A percentile compares a stretch with the other conserved stretches of the same genome.
Evolutionary conservation across 495 filamentous ascomycete genomes (phyloP).

Genomic region (Tuber calosporum): DNA sequence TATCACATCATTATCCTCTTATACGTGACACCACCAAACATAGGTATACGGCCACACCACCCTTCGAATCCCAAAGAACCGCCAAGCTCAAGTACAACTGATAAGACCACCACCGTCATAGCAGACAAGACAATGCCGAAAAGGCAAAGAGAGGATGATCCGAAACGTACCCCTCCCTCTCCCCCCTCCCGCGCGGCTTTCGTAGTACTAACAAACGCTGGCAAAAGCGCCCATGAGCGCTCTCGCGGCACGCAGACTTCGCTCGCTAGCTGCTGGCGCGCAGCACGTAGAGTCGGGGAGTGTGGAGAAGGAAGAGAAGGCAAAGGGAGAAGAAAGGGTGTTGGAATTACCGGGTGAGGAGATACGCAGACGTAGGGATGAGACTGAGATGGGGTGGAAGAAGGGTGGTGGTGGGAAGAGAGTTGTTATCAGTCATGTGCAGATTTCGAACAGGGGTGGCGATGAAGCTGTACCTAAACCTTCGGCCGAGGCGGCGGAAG

Average conservation of each 20-base stretch:
- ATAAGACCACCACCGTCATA: constrained; percentile 7
- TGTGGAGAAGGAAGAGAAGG: constrained; percentile 4
- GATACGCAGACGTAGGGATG: constrained; percentile 7
- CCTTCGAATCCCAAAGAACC: background rate
- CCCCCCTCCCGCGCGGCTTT: background rate
- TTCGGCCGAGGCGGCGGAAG: constrained; percentile 1
- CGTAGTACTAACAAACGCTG: constrained; percentile 5
- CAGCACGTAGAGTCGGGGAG: constrained; percentile 5
- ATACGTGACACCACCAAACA: no score
- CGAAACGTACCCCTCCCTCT: constrained; percentile 1
- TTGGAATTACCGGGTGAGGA: background rate
- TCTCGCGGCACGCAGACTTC: constrained; percentile 31
- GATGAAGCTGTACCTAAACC: background rate
- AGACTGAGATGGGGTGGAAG: constrained; percentile 23
- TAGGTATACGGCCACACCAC: no score
- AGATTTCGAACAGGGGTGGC: background rate
- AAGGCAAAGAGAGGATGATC: constrained; percentile 23
- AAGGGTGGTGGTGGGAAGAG: constrained; percentile 2
- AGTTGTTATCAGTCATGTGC: background rate
- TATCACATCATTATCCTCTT: no score
- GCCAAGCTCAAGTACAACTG: background rate
- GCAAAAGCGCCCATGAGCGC: constrained; percentile 25
- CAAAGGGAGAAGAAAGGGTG: background rate
- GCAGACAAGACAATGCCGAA: constrained; percentile 27
- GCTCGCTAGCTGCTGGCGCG: background rate